A percentile compares a stretch with the other conserved stretches of the same genome.
Evolutionary conservation across 805 yeast genomes (phyloP).

Genomic region (Ogataea methanolica): DNA sequence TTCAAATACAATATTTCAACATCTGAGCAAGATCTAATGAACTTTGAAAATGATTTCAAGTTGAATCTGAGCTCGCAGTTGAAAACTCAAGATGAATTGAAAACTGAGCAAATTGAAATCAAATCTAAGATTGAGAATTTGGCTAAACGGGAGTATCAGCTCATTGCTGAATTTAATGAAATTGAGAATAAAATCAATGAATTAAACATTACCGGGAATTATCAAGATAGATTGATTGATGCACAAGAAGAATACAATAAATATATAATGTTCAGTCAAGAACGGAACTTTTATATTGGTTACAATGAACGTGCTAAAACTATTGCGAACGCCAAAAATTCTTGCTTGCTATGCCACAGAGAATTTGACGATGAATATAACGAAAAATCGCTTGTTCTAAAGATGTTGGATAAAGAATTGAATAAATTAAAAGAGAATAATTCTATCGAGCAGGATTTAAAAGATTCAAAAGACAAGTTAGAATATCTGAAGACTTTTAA

Average conservation of each 20-base stretch:
- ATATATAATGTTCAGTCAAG: slow-evolving; percentile 61
- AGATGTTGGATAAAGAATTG: slow-evolving; percentile 20
- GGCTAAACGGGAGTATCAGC: not conserved
- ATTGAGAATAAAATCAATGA: slow-evolving; percentile 7
- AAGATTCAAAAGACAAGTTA: slow-evolving; percentile 26
- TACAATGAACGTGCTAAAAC: slow-evolving; percentile 69
- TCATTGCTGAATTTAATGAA: slow-evolving; percentile 3
- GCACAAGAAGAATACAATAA: slow-evolving; percentile 59
- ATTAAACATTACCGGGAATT: too few relatives aligned
- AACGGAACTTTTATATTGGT: slow-evolving; percentile 61
- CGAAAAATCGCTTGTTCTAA: slow-evolving; percentile 18
- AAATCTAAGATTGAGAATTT: slow-evolving; percentile 2
- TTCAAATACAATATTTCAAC: not conserved
- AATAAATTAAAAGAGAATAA: slow-evolving; percentile 15
- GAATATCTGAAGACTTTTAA: slow-evolving; percentile 24
- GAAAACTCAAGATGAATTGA: not conserved
- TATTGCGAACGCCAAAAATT: slow-evolving; percentile 49
- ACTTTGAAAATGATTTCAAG: not conserved
- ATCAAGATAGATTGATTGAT: slow-evolving; percentile 26
- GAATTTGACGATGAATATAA: slow-evolving; percentile 42
- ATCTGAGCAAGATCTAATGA: not conserved
- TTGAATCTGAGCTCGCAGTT: not conserved
- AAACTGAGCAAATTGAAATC: slow-evolving; percentile 1
- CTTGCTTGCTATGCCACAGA: slow-evolving; percentile 72
- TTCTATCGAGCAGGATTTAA: slow-evolving; percentile 17